A percentile compares a stretch with the other conserved stretches of the same genome.
These are phyloP conservation scores for Sporothrix brunneoviolacea DNA, from an alignment of 2,329 filamentous ascomycete genomes.

Conservation along the genomic window DNA sequence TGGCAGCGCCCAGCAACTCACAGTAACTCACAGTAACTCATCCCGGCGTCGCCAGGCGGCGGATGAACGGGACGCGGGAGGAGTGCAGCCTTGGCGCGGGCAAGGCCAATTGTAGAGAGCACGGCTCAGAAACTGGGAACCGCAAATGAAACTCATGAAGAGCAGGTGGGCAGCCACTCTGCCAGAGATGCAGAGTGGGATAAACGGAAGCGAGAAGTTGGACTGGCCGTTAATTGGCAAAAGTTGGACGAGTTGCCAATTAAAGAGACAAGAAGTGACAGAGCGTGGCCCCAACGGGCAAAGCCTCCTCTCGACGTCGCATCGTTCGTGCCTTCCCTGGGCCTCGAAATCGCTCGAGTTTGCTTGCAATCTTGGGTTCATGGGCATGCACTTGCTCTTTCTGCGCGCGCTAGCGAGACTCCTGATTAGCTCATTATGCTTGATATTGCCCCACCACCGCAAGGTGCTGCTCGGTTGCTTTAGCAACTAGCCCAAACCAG, in stretches of 20 bases:
- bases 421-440: slow-evolving; percentile 10
- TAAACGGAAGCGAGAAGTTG: too few species aligned
- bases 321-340: too few species aligned
- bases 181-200: too few species aligned
- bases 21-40: too few species aligned
- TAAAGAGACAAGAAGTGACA: too few species aligned
- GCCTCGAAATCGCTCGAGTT: too few species aligned
- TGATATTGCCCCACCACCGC: slow-evolving; percentile 1
- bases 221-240: too few species aligned
- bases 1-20: background rate
- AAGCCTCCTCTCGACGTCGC: too few species aligned
- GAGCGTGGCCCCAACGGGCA: too few species aligned
- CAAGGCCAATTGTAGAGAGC: background rate
- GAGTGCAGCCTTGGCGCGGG: background rate
- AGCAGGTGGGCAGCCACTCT: too few species aligned
- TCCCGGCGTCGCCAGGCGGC: background rate
- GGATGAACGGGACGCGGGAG: background rate
- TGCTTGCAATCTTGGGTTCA: too few species aligned
- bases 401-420: background rate
- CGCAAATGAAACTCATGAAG: background rate
- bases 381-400: slow-evolving; percentile 1
- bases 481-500: slow-evolving; percentile 15
- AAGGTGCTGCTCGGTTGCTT: slow-evolving; percentile 14
- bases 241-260: too few species aligned
- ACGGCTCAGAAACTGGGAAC: slow-evolving; percentile 1